Base-by-base conservation (phyloP, 2,329 filamentous ascomycete genomes). In the Aphanoascus verrucosus region DNA sequence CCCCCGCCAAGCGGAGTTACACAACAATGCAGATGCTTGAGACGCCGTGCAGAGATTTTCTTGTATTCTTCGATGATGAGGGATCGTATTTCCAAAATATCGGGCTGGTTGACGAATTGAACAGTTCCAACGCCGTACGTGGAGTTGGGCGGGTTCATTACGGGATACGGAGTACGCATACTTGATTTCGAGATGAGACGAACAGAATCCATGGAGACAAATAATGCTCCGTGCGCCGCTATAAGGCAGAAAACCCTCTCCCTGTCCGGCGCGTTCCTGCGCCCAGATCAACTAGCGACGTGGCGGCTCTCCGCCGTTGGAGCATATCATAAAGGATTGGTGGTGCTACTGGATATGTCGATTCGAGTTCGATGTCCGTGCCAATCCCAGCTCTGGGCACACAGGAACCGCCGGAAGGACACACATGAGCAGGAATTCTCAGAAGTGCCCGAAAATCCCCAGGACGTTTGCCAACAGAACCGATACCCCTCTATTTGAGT, bases 1-100 rank as follows among this genome's bases (percentile, higher is more conserved):
- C 23, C n/a, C 48, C 12, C 20, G 48, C 48, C 48, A 50, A 50
- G 48, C 48, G 23, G 38, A 43, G 15, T 50, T 50, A 32, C 48
- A 50, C 14, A n/a, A 50, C 48, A 50, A 50, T 50, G 48, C 48
- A 34, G 48, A 20, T 50, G 37, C 14, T 43, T 32, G 8, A 28
- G n/a, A 19, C 37, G 14, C 17, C 20, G 6, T 47, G 45, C 17
- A 43, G 17, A 43, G 9, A 23, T 28, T 7, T 28, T n/a, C 23
- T 7, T 28, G 23, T 28, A 28, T 28, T 28, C 23, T 28, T 28
- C 23, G 7, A 28, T 4, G 23, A 28, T n/a, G n/a, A n/a, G n/a
- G 23, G 23, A 28, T 28, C 23, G 23, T 28, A 28, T 28, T n/a
- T n/a, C 35, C 9, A 37, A 37, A 12, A 37, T 37, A 35, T 37